Base-by-base conservation (phyloP, 345 rosid species). In the Corchorus capsularis region DNA sequence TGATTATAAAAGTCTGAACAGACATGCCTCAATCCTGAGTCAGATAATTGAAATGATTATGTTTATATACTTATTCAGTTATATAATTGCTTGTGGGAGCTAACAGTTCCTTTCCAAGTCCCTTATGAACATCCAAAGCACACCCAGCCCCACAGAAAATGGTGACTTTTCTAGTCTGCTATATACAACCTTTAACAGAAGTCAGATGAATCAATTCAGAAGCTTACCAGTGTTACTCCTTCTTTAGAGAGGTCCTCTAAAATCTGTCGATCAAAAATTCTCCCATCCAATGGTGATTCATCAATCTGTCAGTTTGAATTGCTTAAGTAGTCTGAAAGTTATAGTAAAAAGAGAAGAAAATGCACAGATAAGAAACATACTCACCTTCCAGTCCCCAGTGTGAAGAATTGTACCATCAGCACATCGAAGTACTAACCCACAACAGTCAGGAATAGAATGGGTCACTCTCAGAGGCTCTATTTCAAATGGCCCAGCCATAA, bases 341-440 rank as follows among this genome's bases (percentile, higher is more conserved):
- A 67, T 60, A 60, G 10, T 43, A 76, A 74, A 10, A 63, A 16
- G 53, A 39, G 69, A 8, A 61, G 61, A 73, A 64, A 63, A 75
- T 15, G 2, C 12, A 62, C 41, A 49, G 19, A 81, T 49, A 50
- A 60, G 61, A 75, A 50, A 60, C 60, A 72, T 73, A 35, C 57
- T 77, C 80, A 92, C 98, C 94, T 96, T 96, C 99, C 99, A 96
- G 83, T 96, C 99, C 75, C 98, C 99, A 32, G 99, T 96, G 80
- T 96, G 99, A 80, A 93, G 92, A 85, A 96, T 92, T 74, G 90
- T 93, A 82, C 99, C 99, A 91, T 96, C 98, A 87, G 90, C 84
- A 41, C 98, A 96, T 15, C 99, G 99, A 74, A 96, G 96, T 75
- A 96, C 92, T 73, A 96, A 84, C 52, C 99, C 98, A 79, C 93